These are phyloP conservation scores for Ichthyophthirius multifiliis DNA, from an alignment of 169 alveolate genomes.

Conservation along the genomic window DNA sequence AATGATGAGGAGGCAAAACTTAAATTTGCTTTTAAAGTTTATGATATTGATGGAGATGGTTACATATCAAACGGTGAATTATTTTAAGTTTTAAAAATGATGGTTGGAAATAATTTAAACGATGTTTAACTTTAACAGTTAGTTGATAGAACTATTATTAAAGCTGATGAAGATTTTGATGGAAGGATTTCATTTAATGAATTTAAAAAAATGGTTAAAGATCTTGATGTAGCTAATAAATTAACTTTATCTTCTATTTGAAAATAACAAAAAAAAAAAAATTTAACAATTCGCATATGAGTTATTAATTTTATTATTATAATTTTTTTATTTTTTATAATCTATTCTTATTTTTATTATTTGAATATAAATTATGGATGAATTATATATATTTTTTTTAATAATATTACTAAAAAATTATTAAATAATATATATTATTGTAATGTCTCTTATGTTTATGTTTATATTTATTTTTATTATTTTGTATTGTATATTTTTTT, in stretches of 20 bases:
- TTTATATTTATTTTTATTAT: too few species aligned
- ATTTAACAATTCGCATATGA: background rate
- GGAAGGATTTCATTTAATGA: constrained; percentile 96
- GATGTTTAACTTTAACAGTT: constrained; percentile 94
- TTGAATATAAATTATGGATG: too few species aligned
- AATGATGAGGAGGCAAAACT: constrained; percentile 93
- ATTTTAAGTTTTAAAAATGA: constrained; percentile 94
- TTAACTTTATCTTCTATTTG: constrained; percentile 52
- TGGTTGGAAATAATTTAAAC: constrained; percentile 97
- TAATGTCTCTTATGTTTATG: too few species aligned
- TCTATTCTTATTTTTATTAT: too few species aligned
- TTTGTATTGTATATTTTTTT: too few species aligned
- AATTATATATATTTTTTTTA: too few species aligned
- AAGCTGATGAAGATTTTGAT: constrained; percentile 97
- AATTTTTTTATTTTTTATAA: too few species aligned
- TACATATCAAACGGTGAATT: constrained; percentile 97
- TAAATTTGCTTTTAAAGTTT: constrained; percentile 94
- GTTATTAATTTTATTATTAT: too few species aligned
- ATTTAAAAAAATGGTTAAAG: constrained; percentile 89
- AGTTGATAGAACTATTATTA: constrained; percentile 95
- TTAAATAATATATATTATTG: too few species aligned
- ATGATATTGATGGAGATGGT: constrained; percentile 96
- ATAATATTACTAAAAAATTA: too few species aligned
- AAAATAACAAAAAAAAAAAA: background rate
- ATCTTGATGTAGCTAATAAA: constrained; percentile 76